phyloP scores from a whole-genome alignment of 179 eudicot species.

The Pouteria campechiana region DNA sequence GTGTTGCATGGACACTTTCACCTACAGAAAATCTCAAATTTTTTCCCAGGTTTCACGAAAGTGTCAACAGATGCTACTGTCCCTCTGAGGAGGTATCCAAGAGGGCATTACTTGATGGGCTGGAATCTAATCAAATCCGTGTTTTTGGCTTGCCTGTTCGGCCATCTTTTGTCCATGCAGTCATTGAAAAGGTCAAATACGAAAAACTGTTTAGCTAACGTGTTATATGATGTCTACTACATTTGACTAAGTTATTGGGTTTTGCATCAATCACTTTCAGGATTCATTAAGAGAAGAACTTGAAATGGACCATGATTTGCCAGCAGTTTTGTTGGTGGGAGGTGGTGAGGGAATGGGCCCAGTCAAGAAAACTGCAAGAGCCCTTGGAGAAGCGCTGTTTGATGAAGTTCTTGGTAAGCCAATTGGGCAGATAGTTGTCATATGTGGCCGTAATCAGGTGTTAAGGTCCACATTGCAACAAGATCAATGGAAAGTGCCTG shows the following conservation, averaged over 20 bases:
- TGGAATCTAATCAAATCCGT: conserved; percentile 64
- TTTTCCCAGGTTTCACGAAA: conserved; percentile 72
- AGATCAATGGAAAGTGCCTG: conserved; percentile 71
- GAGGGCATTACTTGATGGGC: conserved; percentile 70
- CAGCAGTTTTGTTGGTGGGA: conserved; percentile 83
- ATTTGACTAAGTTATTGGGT: no score
- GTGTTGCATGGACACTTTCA: no score
- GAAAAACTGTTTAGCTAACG: neutral
- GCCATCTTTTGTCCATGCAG: conserved; percentile 76
- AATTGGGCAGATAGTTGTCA: conserved; percentile 61
- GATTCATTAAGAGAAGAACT: conserved; percentile 77
- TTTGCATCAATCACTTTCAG: conserved; percentile 31
- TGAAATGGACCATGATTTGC: conserved; percentile 62
- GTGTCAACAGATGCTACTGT: conserved; percentile 82
- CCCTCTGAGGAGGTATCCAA: conserved; percentile 90
- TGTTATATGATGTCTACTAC: no score
- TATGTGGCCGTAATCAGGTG: conserved; percentile 73
- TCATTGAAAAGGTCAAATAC: conserved; percentile 61
- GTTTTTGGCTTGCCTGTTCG: conserved; percentile 94
- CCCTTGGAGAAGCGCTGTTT: conserved; percentile 55
- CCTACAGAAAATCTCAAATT: no score
- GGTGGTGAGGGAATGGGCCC: conserved; percentile 99
- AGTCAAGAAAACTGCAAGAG: conserved; percentile 75
- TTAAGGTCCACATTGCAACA: conserved; percentile 40
- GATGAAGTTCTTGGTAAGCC: conserved; percentile 42